A percentile compares a stretch with the other conserved stretches of the same genome.
Evolutionary conservation across 2,329 filamentous ascomycete genomes (phyloP).

Genomic region (Pyrenophora tritici-repentis): DNA sequence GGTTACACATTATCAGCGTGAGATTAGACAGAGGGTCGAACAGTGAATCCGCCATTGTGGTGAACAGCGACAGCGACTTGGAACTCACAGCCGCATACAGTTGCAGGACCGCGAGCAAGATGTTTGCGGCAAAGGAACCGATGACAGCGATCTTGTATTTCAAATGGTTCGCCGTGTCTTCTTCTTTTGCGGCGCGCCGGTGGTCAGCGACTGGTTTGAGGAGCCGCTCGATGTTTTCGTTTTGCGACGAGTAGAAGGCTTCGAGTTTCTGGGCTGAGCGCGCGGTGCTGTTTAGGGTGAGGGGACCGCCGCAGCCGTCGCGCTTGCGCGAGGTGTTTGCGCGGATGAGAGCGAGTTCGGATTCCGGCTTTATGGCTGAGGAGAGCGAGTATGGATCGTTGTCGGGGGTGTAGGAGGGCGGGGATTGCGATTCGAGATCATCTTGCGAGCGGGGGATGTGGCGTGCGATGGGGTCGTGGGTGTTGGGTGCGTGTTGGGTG

Average conservation of each 20-base stretch:
- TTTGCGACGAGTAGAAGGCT: slow-evolving; percentile 87
- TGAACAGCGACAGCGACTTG: slow-evolving; percentile 92
- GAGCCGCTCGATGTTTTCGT: slow-evolving; percentile 89
- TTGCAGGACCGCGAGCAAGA: slow-evolving; percentile 78
- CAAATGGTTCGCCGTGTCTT: slow-evolving; percentile 79
- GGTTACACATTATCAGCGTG: slow-evolving; percentile 82
- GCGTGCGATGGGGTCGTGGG: slow-evolving; percentile 44
- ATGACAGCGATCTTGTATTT: slow-evolving; percentile 71
- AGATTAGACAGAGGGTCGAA: slow-evolving; percentile 92
- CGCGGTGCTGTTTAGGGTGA: slow-evolving; percentile 51
- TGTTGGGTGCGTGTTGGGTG: slow-evolving; percentile 24
- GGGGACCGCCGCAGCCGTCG: slow-evolving; percentile 55
- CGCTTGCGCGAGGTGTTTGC: slow-evolving; percentile 82
- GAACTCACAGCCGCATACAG: slow-evolving; percentile 87
- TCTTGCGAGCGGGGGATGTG: slow-evolving; percentile 32
- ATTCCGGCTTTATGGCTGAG: slow-evolving; percentile 74
- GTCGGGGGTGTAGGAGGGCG: slow-evolving; percentile 64
- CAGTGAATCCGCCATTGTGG: slow-evolving; percentile 93
- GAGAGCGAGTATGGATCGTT: slow-evolving; percentile 84
- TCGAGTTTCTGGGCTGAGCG: slow-evolving; percentile 64
- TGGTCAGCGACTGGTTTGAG: slow-evolving; percentile 94
- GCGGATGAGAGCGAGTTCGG: slow-evolving; percentile 76
- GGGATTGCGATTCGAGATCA: slow-evolving; percentile 55
- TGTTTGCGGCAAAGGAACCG: slow-evolving; percentile 76
- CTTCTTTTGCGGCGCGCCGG: slow-evolving; percentile 76